phyloP scores from a whole-genome alignment of 2,329 filamentous ascomycete species.

The Ophiognomonia clavigignenti-juglandacearum region DNA sequence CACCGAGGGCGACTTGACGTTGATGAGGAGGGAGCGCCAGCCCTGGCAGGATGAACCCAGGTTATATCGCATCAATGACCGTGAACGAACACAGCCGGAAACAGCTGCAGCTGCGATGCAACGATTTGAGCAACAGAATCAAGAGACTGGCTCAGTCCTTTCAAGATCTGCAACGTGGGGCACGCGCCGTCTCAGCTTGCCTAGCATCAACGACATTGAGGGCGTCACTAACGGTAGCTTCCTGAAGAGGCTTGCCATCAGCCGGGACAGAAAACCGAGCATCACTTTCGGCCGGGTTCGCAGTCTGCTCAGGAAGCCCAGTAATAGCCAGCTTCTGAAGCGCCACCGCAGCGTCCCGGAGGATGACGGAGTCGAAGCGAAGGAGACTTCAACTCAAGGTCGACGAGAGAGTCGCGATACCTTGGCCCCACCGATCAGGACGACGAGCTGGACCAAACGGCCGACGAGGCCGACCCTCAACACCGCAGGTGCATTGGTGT shows the following conservation, averaged over 20 bases:
- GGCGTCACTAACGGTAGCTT: slow-evolving; percentile 56
- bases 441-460: slow-evolving; percentile 47
- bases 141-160: slow-evolving; percentile 53
- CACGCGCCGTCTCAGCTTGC: slow-evolving; percentile 61
- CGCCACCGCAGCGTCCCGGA: slow-evolving; percentile 39
- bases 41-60: slow-evolving; percentile 47
- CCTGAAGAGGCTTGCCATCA: slow-evolving; percentile 57
- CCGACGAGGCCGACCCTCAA: slow-evolving; percentile 53
- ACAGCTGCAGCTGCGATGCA: slow-evolving; percentile 51
- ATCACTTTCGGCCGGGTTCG: slow-evolving; percentile 50
- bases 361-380: slow-evolving; percentile 24
- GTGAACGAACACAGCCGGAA: slow-evolving; percentile 38
- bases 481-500: slow-evolving; percentile 50
- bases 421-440: slow-evolving; percentile 47
- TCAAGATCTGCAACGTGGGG: slow-evolving; percentile 66
- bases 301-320: slow-evolving; percentile 46
- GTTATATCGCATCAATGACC: slow-evolving; percentile 38
- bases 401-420: slow-evolving; percentile 40
- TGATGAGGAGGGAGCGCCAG: slow-evolving; percentile 41
- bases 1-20: slow-evolving; percentile 41
- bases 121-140: slow-evolving; percentile 45
- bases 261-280: slow-evolving; percentile 46
- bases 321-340: slow-evolving; percentile 38
- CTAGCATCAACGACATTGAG: slow-evolving; percentile 54
- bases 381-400: slow-evolving; percentile 25